phyloP scores from a whole-genome alignment of 441 rosid species.

The Erodium moschatum region DNA sequence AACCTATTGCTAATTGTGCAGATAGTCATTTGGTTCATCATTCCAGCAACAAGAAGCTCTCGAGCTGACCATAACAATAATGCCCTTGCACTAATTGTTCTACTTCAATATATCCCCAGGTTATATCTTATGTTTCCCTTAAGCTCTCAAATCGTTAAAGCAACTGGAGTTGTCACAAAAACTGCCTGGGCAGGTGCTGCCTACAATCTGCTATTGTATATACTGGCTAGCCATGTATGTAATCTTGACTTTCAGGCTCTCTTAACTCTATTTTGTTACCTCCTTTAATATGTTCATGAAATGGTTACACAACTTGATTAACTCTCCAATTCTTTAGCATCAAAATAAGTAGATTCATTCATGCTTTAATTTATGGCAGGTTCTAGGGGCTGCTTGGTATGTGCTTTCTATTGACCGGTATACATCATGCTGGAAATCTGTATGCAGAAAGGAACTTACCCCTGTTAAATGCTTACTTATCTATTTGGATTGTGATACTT shows the following conservation, averaged over 20 bases:
- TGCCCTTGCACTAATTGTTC: slow-evolving; percentile 72
- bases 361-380: slow-evolving; percentile 33
- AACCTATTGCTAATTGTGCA: slow-evolving; percentile 27
- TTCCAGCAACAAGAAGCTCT: slow-evolving; percentile 55
- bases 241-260: slow-evolving; percentile 11
- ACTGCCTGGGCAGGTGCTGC: slow-evolving; percentile 99
- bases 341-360: slow-evolving; percentile 2
- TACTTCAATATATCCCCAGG: slow-evolving; percentile 73
- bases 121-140: slow-evolving; percentile 78
- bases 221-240: slow-evolving; percentile 93
- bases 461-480: slow-evolving; percentile 35
- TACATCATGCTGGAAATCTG: slow-evolving; percentile 62
- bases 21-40: slow-evolving; percentile 74
- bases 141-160: slow-evolving; percentile 76
- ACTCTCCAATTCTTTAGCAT: background rate
- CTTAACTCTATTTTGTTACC: background rate
- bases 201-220: slow-evolving; percentile 72
- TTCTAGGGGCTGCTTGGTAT: slow-evolving; percentile 83
- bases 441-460: slow-evolving; percentile 41
- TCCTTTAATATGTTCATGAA: background rate
- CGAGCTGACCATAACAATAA: slow-evolving; percentile 60
- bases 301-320: background rate
- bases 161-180: slow-evolving; percentile 78
- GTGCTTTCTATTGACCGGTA: slow-evolving; percentile 65
- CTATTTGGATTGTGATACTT: slow-evolving; percentile 62